These are phyloP conservation scores for Rhizopogon sp. DNA, from an alignment of 768 basidiomycete species.

Conservation along the genomic window DNA sequence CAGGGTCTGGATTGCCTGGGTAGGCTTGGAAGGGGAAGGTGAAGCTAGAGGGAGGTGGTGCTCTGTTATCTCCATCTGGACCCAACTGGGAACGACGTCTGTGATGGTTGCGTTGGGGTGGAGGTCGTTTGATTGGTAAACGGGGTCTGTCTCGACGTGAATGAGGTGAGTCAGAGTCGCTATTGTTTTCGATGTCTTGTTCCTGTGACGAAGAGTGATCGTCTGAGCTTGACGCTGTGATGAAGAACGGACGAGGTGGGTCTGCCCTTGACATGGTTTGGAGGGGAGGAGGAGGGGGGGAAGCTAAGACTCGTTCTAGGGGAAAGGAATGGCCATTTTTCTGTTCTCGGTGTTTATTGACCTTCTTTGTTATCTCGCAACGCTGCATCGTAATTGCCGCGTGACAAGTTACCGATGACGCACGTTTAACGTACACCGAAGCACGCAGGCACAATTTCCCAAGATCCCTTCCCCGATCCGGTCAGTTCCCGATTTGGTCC, in stretches of 20 bases:
- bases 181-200: slow-evolving; percentile 18
- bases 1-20: slow-evolving; percentile 62
- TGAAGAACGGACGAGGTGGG: slow-evolving; percentile 35
- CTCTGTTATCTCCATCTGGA: no score
- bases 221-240: slow-evolving; percentile 18
- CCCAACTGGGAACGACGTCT: not conserved
- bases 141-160: no score
- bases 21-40: slow-evolving; percentile 54
- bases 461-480: slow-evolving; percentile 3
- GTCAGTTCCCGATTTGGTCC: not conserved
- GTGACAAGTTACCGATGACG: not conserved
- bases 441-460: no score
- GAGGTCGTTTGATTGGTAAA: slow-evolving; percentile 5
- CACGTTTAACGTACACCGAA: not conserved
- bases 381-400: not conserved
- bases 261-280: slow-evolving; percentile 7
- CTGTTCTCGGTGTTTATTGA: no score
- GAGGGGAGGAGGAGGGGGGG: slow-evolving; percentile 1
- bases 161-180: slow-evolving; percentile 23
- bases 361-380: not conserved
- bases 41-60: slow-evolving; percentile 38
- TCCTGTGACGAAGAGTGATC: slow-evolving; percentile 12
- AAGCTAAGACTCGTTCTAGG: no score
- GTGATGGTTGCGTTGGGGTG: slow-evolving; percentile 9
- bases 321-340: no score